Evolutionary conservation across 495 filamentous ascomycete genomes (phyloP).

Genomic region (Corynascus novoguineensis): DNA sequence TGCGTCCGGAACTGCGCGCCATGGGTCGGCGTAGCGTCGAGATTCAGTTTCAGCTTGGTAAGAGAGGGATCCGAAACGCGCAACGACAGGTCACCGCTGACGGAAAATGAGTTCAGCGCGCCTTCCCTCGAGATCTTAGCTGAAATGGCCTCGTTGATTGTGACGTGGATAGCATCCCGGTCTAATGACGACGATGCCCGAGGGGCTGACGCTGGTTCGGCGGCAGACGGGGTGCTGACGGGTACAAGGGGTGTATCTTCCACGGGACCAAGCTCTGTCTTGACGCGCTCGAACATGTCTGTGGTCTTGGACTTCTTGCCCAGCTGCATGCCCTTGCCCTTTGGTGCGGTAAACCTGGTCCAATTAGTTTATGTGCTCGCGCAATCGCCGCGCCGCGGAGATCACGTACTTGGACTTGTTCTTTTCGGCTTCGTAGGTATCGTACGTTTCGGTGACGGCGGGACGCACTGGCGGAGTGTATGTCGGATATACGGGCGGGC

Average conservation of each 20-base stretch:
- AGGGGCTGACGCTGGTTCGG: slow-evolving; percentile 53
- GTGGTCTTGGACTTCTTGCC: slow-evolving; percentile 97
- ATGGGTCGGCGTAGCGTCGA: slow-evolving; percentile 65
- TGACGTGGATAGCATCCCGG: slow-evolving; percentile 76
- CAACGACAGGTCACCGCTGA: slow-evolving; percentile 86
- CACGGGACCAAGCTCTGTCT: slow-evolving; percentile 72
- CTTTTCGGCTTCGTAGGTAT: slow-evolving; percentile 93
- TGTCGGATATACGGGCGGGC: slow-evolving; percentile 76
- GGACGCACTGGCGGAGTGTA: slow-evolving; percentile 78
- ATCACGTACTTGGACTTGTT: slow-evolving; percentile 72
- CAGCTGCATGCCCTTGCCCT: slow-evolving; percentile 96
- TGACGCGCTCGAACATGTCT: slow-evolving; percentile 94
- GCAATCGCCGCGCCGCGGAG: no score
- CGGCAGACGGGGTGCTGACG: slow-evolving; percentile 51
- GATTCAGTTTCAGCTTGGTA: slow-evolving; percentile 79
- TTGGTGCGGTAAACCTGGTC: slow-evolving; percentile 53
- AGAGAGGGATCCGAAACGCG: slow-evolving; percentile 81
- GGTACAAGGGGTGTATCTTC: slow-evolving; percentile 72
- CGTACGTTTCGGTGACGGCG: slow-evolving; percentile 72
- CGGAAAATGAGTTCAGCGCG: slow-evolving; percentile 70
- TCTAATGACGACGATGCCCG: slow-evolving; percentile 61
- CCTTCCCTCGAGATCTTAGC: slow-evolving; percentile 85
- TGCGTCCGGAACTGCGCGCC: slow-evolving; percentile 87
- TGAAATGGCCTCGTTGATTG: slow-evolving; percentile 78
- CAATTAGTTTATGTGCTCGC: slow-evolving; percentile 17